Evolutionary conservation across 352 stramenopile genomes (phyloP).

Genomic region (Globisporangium nodosum): DNA sequence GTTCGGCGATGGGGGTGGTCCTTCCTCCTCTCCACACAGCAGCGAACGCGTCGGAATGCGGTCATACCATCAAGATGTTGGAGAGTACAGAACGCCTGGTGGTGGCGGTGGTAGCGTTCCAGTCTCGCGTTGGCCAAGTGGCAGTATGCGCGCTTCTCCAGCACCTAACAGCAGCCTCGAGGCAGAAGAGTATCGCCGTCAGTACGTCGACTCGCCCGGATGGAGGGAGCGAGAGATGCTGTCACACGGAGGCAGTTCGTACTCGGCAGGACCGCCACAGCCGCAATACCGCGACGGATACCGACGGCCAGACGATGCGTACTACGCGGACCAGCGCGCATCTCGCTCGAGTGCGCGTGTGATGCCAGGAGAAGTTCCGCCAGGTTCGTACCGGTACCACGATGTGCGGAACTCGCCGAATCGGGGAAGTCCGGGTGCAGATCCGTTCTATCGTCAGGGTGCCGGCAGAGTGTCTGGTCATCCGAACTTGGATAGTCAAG

Average conservation of each 20-base stretch:
- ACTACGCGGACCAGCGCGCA: constrained; percentile 3
- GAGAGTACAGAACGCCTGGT: constrained; percentile 4
- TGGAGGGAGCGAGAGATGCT: constrained; percentile 28
- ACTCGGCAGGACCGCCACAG: background rate
- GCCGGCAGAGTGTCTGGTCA: background rate
- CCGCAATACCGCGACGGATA: constrained; percentile 1
- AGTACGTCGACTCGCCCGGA: constrained; percentile 27
- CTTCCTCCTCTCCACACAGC: background rate
- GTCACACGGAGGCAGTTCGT: background rate
- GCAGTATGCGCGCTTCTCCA: background rate
- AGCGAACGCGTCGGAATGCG: background rate
- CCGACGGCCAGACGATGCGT: constrained; percentile 1
- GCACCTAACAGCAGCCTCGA: constrained; percentile 1
- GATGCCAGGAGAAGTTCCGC: background rate
- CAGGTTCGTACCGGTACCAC: constrained; percentile 9
- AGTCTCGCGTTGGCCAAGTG: background rate
- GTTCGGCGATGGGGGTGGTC: background rate
- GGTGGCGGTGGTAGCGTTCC: background rate
- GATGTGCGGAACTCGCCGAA: background rate
- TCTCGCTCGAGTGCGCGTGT: constrained; percentile 1
- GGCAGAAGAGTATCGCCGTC: constrained; percentile 19
- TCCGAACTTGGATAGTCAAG: background rate
- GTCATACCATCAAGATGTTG: background rate
- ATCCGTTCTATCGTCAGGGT: constrained; percentile 5
- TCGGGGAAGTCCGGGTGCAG: background rate